These are phyloP conservation scores for Penicillium pancosmium DNA, from an alignment of 495 filamentous ascomycete genomes.

Conservation along the genomic window DNA sequence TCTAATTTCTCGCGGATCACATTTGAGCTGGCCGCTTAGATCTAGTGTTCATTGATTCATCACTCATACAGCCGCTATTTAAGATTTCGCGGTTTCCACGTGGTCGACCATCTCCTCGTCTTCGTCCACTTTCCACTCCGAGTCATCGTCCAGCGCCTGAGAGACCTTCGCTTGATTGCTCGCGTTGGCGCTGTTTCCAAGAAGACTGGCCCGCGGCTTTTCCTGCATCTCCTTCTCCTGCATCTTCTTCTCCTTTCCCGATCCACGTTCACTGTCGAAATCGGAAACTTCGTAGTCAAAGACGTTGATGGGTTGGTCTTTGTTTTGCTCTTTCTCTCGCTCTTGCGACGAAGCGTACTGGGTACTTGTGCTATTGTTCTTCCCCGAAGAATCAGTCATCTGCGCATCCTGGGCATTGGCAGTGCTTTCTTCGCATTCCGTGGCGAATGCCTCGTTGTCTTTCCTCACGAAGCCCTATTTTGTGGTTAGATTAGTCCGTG, in stretches of 20 bases:
- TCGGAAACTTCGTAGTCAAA: conserved; percentile 46
- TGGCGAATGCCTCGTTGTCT: conserved; percentile 51
- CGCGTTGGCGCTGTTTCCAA: conserved; percentile 17
- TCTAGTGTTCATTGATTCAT: conserved; percentile 22
- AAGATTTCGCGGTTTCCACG: conserved; percentile 17
- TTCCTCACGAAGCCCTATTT: conserved; percentile 47
- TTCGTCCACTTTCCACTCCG: conserved; percentile 17
- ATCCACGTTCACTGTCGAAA: conserved; percentile 34
- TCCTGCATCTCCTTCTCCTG: conserved; percentile 48
- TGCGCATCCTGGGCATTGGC: conserved; percentile 1
- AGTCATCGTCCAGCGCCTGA: conserved; percentile 11
- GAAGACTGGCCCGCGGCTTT: conserved; percentile 27
- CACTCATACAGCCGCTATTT: conserved; percentile 18
- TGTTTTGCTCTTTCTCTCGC: neutral
- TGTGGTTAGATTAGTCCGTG: conserved; percentile 10
- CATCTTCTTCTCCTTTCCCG: conserved; percentile 46
- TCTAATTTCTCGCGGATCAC: neutral
- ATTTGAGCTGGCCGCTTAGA: neutral
- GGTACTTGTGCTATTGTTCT: neutral
- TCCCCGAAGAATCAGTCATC: conserved; percentile 2
- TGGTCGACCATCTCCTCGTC: conserved; percentile 22
- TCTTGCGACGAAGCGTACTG: conserved; percentile 1
- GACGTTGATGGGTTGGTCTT: conserved; percentile 35
- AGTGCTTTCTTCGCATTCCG: conserved; percentile 39
- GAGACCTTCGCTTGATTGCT: neutral